phyloP scores from a whole-genome alignment of 1,139 yeast species.

The Debaryomycetaceae sp. region DNA sequence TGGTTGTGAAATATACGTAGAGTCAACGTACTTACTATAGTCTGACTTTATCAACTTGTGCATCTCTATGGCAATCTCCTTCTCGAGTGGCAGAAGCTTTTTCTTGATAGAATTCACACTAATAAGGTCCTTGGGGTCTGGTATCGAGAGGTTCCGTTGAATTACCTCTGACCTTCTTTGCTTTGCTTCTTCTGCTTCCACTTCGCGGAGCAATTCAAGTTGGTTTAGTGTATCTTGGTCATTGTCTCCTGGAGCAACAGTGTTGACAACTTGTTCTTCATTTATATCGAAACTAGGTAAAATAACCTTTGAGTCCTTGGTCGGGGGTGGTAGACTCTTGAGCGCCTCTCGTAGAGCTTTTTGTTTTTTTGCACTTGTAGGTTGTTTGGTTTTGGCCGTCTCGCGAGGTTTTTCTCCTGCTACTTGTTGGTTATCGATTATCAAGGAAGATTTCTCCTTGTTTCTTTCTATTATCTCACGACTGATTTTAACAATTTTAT shows the following conservation, averaged over 20 bases:
- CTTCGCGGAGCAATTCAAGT: slow-evolving; percentile 21
- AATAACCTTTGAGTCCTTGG: slow-evolving; percentile 18
- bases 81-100: slow-evolving; percentile 11
- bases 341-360: slow-evolving; percentile 17
- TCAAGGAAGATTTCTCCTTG: slow-evolving; percentile 14
- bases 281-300: slow-evolving; percentile 24
- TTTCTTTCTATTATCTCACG: slow-evolving; percentile 18
- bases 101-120: slow-evolving; percentile 4
- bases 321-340: slow-evolving; percentile 28
- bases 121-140: slow-evolving; percentile 25
- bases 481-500: slow-evolving; percentile 25
- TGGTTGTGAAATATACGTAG: slow-evolving; percentile 16
- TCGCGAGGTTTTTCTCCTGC: slow-evolving; percentile 30
- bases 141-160: slow-evolving; percentile 50
- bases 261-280: slow-evolving; percentile 17
- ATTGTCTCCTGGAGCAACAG: not conserved
- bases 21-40: slow-evolving; percentile 30
- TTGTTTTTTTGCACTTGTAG: slow-evolving; percentile 12
- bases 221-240: not conserved
- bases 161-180: slow-evolving; percentile 48
- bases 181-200: slow-evolving; percentile 27
- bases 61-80: slow-evolving; percentile 35
- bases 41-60: slow-evolving; percentile 46
- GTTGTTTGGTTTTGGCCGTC: slow-evolving; percentile 5
- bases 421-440: slow-evolving; percentile 7